Conservation (phyloP, 176 grass and related monocot genomes). For the Avena eriantha region DNA sequence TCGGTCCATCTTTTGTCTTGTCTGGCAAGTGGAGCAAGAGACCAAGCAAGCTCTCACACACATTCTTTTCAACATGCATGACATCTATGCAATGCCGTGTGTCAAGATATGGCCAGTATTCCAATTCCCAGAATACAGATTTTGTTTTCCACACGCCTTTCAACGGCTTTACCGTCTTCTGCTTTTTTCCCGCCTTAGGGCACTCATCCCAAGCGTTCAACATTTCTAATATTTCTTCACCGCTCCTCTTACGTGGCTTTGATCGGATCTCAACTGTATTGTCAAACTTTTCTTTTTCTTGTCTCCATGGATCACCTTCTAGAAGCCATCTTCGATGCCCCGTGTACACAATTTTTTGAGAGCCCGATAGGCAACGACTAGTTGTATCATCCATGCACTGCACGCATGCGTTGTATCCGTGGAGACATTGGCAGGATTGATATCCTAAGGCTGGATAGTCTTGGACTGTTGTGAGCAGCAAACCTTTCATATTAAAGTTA, state of each 20-base stretch:
- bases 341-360: neutral
- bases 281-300: neutral
- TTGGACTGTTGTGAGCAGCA: too few relatives aligned
- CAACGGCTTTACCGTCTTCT: neutral
- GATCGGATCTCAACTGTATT: neutral
- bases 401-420: neutral
- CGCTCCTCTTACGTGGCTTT: neutral
- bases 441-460: neutral
- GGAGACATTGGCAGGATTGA: neutral
- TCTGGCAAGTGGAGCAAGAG: neutral
- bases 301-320: neutral
- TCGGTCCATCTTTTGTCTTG: neutral
- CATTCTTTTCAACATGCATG: slow-evolving; percentile 4
- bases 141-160: neutral
- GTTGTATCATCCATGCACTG: neutral
- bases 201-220: neutral
- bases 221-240: neutral
- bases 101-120: neutral
- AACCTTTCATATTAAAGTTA: too few relatives aligned
- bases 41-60: slow-evolving; percentile 1
- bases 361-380: neutral
- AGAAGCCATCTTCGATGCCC: neutral
- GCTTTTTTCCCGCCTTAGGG: neutral
- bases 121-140: neutral
- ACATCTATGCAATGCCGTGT: neutral